Evolutionary conservation across 2,329 filamentous ascomycete genomes (phyloP).

Genomic region (Colletotrichum sp.): DNA sequence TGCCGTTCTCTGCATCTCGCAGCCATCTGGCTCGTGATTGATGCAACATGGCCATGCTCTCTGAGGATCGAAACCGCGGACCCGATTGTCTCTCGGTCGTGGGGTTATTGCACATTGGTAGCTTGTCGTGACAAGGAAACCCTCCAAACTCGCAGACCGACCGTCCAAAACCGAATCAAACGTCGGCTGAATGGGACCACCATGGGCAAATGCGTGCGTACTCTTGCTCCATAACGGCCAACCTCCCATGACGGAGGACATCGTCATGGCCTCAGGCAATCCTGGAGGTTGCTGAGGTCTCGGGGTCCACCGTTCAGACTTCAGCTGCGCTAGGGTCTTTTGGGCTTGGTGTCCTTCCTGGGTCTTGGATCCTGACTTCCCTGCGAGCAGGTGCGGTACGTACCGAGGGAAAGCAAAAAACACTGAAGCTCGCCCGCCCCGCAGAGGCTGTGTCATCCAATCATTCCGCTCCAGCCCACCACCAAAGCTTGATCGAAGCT

Average conservation of each 20-base stretch:
- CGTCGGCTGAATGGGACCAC: not conserved
- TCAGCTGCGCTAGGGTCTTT: not conserved
- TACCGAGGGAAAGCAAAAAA: not conserved
- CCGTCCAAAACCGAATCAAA: not conserved
- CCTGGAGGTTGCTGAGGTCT: not conserved
- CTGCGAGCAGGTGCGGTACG: not conserved
- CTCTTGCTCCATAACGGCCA: not conserved
- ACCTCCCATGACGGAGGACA: not conserved
- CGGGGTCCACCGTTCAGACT: constrained; percentile 3
- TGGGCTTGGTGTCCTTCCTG: not conserved
- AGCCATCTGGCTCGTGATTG: not conserved
- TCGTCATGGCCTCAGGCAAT: not conserved
- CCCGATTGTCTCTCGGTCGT: not conserved
- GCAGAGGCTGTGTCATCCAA: not conserved
- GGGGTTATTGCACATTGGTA: not conserved
- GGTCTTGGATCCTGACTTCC: not conserved
- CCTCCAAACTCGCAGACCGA: not conserved
- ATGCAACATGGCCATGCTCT: constrained; percentile 5
- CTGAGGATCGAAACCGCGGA: not conserved
- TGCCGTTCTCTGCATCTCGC: not conserved
- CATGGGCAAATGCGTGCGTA: not conserved
- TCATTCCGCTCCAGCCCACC: not conserved
- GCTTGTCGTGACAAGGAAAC: not conserved
- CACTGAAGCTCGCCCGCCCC: not conserved
- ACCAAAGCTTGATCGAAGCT: constrained; percentile 22